Conservation (phyloP, 805 yeast species). For the Starmerella powellii region DNA sequence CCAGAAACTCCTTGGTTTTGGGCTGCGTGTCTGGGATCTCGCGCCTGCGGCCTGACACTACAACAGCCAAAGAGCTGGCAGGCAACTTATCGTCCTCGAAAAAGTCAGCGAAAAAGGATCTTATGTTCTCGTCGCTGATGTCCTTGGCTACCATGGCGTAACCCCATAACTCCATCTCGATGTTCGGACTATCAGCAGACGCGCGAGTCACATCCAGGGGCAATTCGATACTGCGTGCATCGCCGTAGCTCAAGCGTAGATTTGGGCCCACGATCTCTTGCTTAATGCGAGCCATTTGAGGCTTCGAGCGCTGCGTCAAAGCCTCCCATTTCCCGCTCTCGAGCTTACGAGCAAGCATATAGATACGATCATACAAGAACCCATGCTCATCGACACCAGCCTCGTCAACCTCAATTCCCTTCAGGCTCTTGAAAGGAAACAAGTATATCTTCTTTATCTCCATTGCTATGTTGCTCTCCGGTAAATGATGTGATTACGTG, state of each 20-base stretch:
- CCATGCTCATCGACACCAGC: slow-evolving; percentile 26
- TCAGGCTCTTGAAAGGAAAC: slow-evolving; percentile 29
- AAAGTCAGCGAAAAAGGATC: slow-evolving; percentile 10
- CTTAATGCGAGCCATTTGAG: slow-evolving; percentile 23
- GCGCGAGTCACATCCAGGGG: slow-evolving; percentile 15
- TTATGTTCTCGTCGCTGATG: slow-evolving; percentile 21
- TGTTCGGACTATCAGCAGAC: slow-evolving; percentile 8
- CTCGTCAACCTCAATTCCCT: slow-evolving; percentile 24
- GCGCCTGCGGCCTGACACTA: slow-evolving; percentile 23
- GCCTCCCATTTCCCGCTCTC: slow-evolving; percentile 14
- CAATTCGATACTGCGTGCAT: slow-evolving; percentile 10
- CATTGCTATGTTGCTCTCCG: no score
- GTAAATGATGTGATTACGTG: no score
- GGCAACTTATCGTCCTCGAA: slow-evolving; percentile 13
- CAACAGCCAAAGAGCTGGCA: slow-evolving; percentile 16
- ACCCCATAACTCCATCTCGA: slow-evolving; percentile 25
- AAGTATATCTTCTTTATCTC: slow-evolving; percentile 17
- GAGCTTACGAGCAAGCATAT: slow-evolving; percentile 24
- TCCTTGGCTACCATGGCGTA: slow-evolving; percentile 21
- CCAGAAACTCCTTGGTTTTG: slow-evolving; percentile 8
- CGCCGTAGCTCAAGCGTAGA: slow-evolving; percentile 18
- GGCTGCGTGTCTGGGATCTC: slow-evolving; percentile 11
- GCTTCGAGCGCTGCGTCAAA: slow-evolving; percentile 27
- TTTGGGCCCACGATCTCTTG: slow-evolving; percentile 16
- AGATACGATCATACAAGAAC: slow-evolving; percentile 27